Evolutionary conservation across 2,329 filamentous ascomycete genomes (phyloP).

Genomic region (Dactylellina cionopaga): DNA sequence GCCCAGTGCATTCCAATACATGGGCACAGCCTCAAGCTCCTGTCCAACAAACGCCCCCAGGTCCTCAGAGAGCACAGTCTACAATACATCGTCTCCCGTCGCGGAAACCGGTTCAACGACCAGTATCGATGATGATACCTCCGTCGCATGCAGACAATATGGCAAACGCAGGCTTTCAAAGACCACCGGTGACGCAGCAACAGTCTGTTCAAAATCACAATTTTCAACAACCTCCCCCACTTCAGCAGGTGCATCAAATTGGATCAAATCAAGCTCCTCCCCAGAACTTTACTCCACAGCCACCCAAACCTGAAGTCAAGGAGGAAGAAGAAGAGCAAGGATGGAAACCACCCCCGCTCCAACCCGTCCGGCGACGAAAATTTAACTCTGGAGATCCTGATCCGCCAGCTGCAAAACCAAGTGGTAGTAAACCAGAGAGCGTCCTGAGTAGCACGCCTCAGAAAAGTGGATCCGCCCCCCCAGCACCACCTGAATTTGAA

Average conservation of each 20-base stretch:
- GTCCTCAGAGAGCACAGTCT: slow-evolving; percentile 17
- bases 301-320: background rate
- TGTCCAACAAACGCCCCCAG: background rate
- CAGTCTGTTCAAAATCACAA: background rate
- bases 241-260: slow-evolving; percentile 2
- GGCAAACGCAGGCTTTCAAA: background rate
- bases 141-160: slow-evolving; percentile 13
- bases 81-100: slow-evolving; percentile 37
- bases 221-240: background rate
- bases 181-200: background rate
- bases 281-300: background rate
- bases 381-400: slow-evolving; percentile 39
- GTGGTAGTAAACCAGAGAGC: background rate
- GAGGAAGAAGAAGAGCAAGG: slow-evolving; percentile 10
- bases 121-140: slow-evolving; percentile 38
- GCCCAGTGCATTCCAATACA: background rate
- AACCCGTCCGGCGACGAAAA: slow-evolving; percentile 23
- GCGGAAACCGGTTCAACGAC: slow-evolving; percentile 31
- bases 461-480: background rate
- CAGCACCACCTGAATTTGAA: no score
- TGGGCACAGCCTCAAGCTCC: background rate
- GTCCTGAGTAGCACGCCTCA: background rate
- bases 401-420: background rate
- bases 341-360: slow-evolving; percentile 39
- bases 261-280: background rate